These are phyloP conservation scores for Suillus subluteus DNA, from an alignment of 768 basidiomycete species.

Conservation along the genomic window DNA sequence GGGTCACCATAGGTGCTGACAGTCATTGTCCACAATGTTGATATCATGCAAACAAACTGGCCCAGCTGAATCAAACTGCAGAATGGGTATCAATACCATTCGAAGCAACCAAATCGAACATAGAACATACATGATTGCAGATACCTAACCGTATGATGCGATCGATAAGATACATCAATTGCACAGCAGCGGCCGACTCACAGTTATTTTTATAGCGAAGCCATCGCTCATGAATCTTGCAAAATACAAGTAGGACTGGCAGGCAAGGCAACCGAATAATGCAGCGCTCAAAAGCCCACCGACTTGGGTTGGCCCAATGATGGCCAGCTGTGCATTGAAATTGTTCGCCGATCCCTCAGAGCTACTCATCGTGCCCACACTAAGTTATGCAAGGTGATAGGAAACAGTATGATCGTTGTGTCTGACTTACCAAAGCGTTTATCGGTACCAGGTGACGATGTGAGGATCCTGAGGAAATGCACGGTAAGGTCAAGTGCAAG, in stretches of 20 bases:
- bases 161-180: neutral
- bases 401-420: neutral
- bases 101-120: neutral
- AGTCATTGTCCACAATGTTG: constrained; percentile 7
- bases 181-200: neutral
- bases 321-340: neutral
- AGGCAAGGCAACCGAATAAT: constrained; percentile 19
- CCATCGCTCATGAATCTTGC: constrained; percentile 14
- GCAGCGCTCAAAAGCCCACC: constrained; percentile 14
- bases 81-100: neutral
- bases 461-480: neutral
- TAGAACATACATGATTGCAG: constrained; percentile 3
- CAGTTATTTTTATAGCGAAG: constrained; percentile 8
- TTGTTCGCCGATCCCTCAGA: neutral
- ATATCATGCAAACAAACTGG: constrained; percentile 2
- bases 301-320: constrained; percentile 19
- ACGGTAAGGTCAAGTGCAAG: neutral
- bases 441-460: neutral
- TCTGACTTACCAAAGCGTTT: neutral
- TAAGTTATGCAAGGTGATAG: neutral
- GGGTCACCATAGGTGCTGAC: constrained; percentile 8
- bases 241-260: constrained; percentile 20
- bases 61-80: constrained; percentile 12
- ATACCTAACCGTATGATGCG: neutral
- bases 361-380: neutral